Evolutionary conservation across 2,329 filamentous ascomycete species (phyloP).

Genomic region (Alternaria sp.): DNA sequence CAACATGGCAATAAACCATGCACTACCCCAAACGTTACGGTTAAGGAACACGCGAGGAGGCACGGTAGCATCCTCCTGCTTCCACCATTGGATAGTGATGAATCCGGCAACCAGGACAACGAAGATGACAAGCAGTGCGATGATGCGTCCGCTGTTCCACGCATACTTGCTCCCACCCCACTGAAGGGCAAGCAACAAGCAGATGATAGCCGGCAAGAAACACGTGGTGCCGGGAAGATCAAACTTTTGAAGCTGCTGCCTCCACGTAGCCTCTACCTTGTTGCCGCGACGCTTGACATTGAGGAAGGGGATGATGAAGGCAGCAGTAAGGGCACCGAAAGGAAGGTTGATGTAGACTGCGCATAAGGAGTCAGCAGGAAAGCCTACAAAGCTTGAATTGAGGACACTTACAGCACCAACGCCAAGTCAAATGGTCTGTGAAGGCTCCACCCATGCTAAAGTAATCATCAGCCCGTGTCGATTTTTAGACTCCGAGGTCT

Average conservation of each 20-base stretch:
- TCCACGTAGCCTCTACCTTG: constrained; percentile 48
- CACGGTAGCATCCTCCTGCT: constrained; percentile 57
- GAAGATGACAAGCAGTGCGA: constrained; percentile 58
- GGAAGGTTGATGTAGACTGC: constrained; percentile 58
- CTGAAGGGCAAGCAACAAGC: constrained; percentile 60
- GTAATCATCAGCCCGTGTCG: constrained; percentile 28
- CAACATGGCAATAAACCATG: constrained; percentile 53
- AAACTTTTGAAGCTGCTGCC: constrained; percentile 55
- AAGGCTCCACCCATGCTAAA: constrained; percentile 56
- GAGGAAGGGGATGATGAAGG: constrained; percentile 54
- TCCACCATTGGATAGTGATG: constrained; percentile 55
- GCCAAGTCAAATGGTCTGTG: constrained; percentile 57
- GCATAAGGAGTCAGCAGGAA: neutral
- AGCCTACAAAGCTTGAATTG: neutral
- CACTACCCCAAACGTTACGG: constrained; percentile 55
- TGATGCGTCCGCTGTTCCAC: constrained; percentile 57
- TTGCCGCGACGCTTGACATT: constrained; percentile 44
- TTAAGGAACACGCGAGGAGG: constrained; percentile 58
- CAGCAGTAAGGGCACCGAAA: constrained; percentile 57
- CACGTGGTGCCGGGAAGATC: constrained; percentile 57
- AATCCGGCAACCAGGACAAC: constrained; percentile 55
- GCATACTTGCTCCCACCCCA: constrained; percentile 60
- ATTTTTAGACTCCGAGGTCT: constrained; percentile 9
- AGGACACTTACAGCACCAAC: constrained; percentile 52
- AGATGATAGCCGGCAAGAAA: constrained; percentile 59